A percentile compares a stretch with the other conserved stretches of the same genome.
phyloP scores from a whole-genome alignment of 2,329 filamentous ascomycete genomes.

The Mariannaea sp. region DNA sequence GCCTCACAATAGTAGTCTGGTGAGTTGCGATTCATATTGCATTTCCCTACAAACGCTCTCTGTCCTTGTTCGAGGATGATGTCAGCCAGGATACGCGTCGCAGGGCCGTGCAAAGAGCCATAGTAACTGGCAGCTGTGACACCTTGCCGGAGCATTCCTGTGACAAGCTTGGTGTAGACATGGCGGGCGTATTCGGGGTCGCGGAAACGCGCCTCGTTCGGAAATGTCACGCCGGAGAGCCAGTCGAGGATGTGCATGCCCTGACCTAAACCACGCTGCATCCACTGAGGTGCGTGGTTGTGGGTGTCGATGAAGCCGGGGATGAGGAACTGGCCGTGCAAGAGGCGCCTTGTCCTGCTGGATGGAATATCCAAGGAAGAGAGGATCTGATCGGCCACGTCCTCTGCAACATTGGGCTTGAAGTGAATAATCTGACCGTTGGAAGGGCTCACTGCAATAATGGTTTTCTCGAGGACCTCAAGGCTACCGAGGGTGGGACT shows the following conservation, averaged over 20 bases:
- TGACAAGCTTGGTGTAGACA: constrained; percentile 58
- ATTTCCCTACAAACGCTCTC: constrained; percentile 65
- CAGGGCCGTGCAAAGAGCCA: constrained; percentile 58
- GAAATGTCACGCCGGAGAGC: constrained; percentile 66
- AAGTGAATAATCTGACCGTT: constrained; percentile 36
- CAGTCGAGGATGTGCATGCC: constrained; percentile 63
- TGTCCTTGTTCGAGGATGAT: constrained; percentile 58
- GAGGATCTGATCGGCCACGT: constrained; percentile 24
- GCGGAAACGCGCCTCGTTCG: constrained; percentile 64
- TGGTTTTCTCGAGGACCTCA: constrained; percentile 45
- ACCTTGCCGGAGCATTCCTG: constrained; percentile 64
- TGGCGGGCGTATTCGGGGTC: constrained; percentile 57
- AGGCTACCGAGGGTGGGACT: constrained; percentile 42
- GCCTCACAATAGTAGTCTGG: constrained; percentile 59
- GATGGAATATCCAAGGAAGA: constrained; percentile 10
- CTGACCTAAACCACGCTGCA: constrained; percentile 53
- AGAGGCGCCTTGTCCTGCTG: constrained; percentile 32
- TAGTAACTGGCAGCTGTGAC: constrained; percentile 68
- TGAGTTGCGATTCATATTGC: constrained; percentile 63
- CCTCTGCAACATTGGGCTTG: constrained; percentile 18
- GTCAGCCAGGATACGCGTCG: constrained; percentile 62
- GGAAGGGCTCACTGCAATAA: constrained; percentile 39
- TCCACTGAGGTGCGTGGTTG: constrained; percentile 67
- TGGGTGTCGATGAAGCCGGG: constrained; percentile 70
- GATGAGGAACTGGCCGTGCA: constrained; percentile 56